A percentile compares a stretch with the other conserved stretches of the same genome.
Conservation (phyloP, 352 stramenopile species). For the Phytopythium oedochilum region DNA sequence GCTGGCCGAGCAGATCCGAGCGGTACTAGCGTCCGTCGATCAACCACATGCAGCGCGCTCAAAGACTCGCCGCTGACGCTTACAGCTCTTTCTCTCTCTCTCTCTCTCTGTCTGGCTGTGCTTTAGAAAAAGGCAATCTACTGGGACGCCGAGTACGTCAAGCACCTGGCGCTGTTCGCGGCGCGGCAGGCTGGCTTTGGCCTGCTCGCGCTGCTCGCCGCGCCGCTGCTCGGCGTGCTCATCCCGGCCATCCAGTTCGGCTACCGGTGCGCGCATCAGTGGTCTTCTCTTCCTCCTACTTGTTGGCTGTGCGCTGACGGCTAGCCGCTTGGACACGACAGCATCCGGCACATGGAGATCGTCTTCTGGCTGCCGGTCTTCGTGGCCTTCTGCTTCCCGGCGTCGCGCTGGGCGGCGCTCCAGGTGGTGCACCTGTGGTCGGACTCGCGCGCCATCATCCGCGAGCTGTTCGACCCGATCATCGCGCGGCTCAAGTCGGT, state of each 20-base stretch:
- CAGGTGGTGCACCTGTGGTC: conserved; percentile 60
- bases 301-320: too few species aligned
- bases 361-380: conserved; percentile 59
- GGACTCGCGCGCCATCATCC: conserved; percentile 55
- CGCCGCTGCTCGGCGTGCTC: conserved; percentile 40
- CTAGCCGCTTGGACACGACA: too few species aligned
- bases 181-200: conserved; percentile 48
- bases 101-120: too few species aligned
- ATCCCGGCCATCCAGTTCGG: conserved; percentile 54
- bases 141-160: conserved; percentile 72
- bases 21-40: conserved; percentile 11
- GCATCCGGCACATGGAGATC: conserved; percentile 63
- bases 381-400: conserved; percentile 41
- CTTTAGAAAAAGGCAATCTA: conserved; percentile 50
- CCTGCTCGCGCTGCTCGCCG: conserved; percentile 40
- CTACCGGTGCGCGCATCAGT: conserved; percentile 48
- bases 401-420: conserved; percentile 32
- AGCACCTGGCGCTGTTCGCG: conserved; percentile 39
- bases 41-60: too few species aligned
- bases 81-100: too few species aligned
- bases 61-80: neutral
- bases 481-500: conserved; percentile 56
- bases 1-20: conserved; percentile 34
- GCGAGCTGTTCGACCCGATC: conserved; percentile 68
- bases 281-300: too few species aligned